Evolutionary conservation across 805 yeast species (phyloP).

Genomic region (Lipomyces anomalus): DNA sequence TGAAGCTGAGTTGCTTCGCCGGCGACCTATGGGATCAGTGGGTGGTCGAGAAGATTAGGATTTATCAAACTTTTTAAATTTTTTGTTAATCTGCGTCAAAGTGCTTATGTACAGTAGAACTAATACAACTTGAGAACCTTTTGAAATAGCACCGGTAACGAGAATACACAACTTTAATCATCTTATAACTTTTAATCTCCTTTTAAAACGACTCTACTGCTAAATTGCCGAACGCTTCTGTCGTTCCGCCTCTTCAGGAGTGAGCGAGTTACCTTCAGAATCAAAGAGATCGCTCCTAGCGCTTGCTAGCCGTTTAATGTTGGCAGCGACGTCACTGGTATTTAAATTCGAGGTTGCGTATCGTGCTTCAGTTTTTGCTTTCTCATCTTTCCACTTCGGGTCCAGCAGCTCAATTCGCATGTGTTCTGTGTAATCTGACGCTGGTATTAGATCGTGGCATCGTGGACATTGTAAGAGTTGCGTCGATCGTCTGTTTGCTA

Average conservation of each 20-base stretch:
- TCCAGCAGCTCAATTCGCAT: slow-evolving; percentile 64
- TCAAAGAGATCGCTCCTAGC: slow-evolving; percentile 29
- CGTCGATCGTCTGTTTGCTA: slow-evolving; percentile 27
- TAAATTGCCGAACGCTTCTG: slow-evolving; percentile 14
- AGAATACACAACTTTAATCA: not conserved
- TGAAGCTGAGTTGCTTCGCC: not conserved
- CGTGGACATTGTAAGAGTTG: slow-evolving; percentile 65
- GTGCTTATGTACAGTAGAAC: too few species aligned
- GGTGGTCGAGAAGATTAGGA: too few species aligned
- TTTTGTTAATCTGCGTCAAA: too few species aligned
- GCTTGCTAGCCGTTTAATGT: slow-evolving; percentile 36
- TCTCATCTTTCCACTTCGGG: slow-evolving; percentile 70
- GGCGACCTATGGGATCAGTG: not conserved
- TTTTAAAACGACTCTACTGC: too few species aligned
- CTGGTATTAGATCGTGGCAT: slow-evolving; percentile 65
- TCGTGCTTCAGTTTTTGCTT: slow-evolving; percentile 35
- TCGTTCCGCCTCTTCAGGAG: slow-evolving; percentile 24
- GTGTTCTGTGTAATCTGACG: slow-evolving; percentile 60
- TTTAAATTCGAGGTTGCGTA: slow-evolving; percentile 33
- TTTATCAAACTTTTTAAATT: too few species aligned
- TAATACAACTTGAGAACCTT: too few species aligned
- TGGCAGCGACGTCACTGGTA: slow-evolving; percentile 33
- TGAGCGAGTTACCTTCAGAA: slow-evolving; percentile 19
- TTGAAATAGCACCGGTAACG: too few species aligned
- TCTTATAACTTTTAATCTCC: too few species aligned